Evolutionary conservation across 2,329 filamentous ascomycete genomes (phyloP), one percentile per base, ranked within the genome.

Genomic region (Triangularia setosa): DNA sequence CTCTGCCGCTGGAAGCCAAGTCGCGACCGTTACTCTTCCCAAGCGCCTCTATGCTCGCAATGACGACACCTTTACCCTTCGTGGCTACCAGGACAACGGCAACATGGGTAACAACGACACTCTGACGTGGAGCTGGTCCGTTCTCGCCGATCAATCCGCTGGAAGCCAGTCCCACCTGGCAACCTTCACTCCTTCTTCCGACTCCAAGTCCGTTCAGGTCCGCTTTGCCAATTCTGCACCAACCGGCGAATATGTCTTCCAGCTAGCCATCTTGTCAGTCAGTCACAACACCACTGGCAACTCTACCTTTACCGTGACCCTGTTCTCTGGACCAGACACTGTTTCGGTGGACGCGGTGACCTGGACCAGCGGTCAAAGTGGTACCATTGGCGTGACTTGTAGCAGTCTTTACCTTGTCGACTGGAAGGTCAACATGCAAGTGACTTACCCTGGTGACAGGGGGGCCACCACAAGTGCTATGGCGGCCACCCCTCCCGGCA

Each of bases 1-100:
- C 59, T 27, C 27, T n/a, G 3, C 35, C 12, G 18, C 40, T 18
- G 64, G 59, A 12, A 63, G 56, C 27, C 33, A 48, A 25, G 52
- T 55, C 11, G 48, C 58, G 14, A 60, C 58, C 3, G 62, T 64
- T n/a, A 11, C 28, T 14, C 21, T 35, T 3, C 14, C 59, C 56
- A 55, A 59, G 27, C 33, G 25, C 14, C 44, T 67, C 12, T 63
- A 54, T n/a, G 64, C 62, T 11, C 64, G 64, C 33, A 55, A 30
- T 7, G 59, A 64, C 23, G 66, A 67, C 40, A 67, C 66, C 24
- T 67, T 67, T 25, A 63, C 33, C 23, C 66, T 67, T 16, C 28
- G 52, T 8, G 66, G 66, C 30, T 62, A 52, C 48, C 64, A 67
- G 27, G 58, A 61, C 61, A 65, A 62, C 64, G 35, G 21, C 35